These are phyloP conservation scores for Xylariaceae sp. DNA, from an alignment of 2,329 filamentous ascomycete species.

Conservation along the genomic window DNA sequence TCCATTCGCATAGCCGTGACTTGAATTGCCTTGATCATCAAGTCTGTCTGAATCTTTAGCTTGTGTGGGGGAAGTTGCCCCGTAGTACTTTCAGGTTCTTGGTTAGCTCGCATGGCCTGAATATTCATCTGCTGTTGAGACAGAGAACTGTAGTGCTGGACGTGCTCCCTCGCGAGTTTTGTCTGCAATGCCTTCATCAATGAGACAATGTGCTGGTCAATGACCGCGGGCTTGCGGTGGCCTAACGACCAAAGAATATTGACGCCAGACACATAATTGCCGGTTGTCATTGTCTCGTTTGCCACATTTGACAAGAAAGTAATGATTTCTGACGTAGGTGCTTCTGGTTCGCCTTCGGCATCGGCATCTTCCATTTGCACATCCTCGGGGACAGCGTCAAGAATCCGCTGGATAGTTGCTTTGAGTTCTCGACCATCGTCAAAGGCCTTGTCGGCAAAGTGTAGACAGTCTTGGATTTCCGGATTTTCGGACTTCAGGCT, in stretches of 20 bases:
- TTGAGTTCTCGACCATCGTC: constrained; percentile 68
- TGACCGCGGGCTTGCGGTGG: constrained; percentile 75
- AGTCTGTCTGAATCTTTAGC: constrained; percentile 78
- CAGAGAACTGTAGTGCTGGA: constrained; percentile 65
- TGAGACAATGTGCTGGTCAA: constrained; percentile 81
- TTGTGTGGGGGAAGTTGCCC: constrained; percentile 69
- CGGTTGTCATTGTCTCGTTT: constrained; percentile 77
- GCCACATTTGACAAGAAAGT: constrained; percentile 80
- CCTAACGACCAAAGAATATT: constrained; percentile 92
- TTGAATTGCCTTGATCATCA: constrained; percentile 95
- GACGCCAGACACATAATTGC: constrained; percentile 81
- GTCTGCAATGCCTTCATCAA: constrained; percentile 91
- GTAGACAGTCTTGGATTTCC: constrained; percentile 89
- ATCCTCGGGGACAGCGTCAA: constrained; percentile 83
- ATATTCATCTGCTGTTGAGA: constrained; percentile 46
- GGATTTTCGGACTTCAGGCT: constrained; percentile 81
- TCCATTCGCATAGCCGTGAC: constrained; percentile 91
- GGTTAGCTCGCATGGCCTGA: constrained; percentile 33
- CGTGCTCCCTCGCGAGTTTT: constrained; percentile 90
- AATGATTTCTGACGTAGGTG: constrained; percentile 80
- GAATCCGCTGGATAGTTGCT: constrained; percentile 73
- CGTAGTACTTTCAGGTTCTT: constrained; percentile 50
- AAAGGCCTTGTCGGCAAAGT: constrained; percentile 65
- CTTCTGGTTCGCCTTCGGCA: constrained; percentile 78
- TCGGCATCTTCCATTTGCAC: constrained; percentile 70